These are phyloP conservation scores for Lenzites betulinus DNA, from an alignment of 768 basidiomycete genomes.

Conservation along the genomic window DNA sequence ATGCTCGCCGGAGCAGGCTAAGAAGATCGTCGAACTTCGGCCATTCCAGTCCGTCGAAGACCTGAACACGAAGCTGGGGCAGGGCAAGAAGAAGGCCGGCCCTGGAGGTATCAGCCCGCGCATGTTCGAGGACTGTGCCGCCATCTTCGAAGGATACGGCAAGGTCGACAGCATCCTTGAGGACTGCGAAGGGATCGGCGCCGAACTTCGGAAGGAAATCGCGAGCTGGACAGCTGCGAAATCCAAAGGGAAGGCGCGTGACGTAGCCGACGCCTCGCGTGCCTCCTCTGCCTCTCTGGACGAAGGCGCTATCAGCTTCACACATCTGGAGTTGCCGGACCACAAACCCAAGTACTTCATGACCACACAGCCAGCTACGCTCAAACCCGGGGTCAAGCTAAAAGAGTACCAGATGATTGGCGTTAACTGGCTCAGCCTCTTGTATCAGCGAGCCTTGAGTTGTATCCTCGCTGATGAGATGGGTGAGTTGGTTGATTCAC, in stretches of 20 bases:
- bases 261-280: constrained; percentile 34
- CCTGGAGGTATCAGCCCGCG: constrained; percentile 83
- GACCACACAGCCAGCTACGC: constrained; percentile 66
- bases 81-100: constrained; percentile 86
- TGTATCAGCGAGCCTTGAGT: constrained; percentile 78
- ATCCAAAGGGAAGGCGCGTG: constrained; percentile 37
- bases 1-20: constrained; percentile 80
- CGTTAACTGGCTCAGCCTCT: constrained; percentile 94
- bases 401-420: constrained; percentile 98
- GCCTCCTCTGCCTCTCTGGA: constrained; percentile 36
- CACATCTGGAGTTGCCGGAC: constrained; percentile 44
- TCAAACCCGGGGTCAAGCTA: constrained; percentile 69
- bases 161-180: constrained; percentile 87
- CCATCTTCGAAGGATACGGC: constrained; percentile 82
- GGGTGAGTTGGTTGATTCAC: constrained; percentile 58
- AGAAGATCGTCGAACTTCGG: constrained; percentile 72
- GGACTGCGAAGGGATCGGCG: constrained; percentile 86
- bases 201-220: constrained; percentile 70
- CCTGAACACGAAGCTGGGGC: constrained; percentile 71
- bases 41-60: constrained; percentile 81
- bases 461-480: constrained; percentile 99
- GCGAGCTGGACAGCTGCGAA: constrained; percentile 63
- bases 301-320: constrained; percentile 66
- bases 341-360: constrained; percentile 65
- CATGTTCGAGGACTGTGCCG: constrained; percentile 87